Evolutionary conservation across 1,139 yeast species (phyloP).

Genomic region (Hyphopichia fennica): DNA sequence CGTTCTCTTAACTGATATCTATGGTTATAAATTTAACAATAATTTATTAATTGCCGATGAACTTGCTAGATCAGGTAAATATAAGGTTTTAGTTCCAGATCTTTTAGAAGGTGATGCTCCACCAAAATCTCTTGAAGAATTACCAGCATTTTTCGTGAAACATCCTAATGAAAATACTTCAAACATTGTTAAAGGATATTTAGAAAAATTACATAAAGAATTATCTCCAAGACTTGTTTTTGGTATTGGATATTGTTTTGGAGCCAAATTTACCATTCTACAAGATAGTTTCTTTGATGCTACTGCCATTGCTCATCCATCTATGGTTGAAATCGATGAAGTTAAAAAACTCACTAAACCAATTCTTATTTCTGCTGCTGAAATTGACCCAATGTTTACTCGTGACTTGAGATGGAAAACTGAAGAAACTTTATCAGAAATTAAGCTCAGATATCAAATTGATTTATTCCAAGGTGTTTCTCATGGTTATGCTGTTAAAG

Average conservation of each 20-base stretch:
- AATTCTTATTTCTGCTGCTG: constrained; percentile 62
- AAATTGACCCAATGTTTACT: constrained; percentile 55
- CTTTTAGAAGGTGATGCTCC: constrained; percentile 50
- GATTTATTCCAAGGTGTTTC: constrained; percentile 53
- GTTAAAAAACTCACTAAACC: constrained; percentile 54
- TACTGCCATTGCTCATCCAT: constrained; percentile 72
- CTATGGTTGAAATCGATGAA: constrained; percentile 57
- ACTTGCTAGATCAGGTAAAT: constrained; percentile 51
- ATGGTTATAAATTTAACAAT: constrained; percentile 55
- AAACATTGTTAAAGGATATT: constrained; percentile 25
- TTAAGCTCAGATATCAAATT: constrained; percentile 48
- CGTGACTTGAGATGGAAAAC: constrained; percentile 52
- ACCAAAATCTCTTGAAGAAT: constrained; percentile 18
- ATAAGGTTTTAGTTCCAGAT: constrained; percentile 64
- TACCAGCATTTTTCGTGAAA: constrained; percentile 40
- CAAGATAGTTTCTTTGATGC: constrained; percentile 46
- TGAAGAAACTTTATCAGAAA: constrained; percentile 45
- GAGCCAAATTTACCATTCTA: constrained; percentile 60
- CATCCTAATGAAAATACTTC: constrained; percentile 45
- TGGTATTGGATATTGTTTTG: constrained; percentile 71
- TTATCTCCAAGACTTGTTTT: constrained; percentile 48
- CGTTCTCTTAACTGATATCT: constrained; percentile 61
- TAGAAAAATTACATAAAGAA: constrained; percentile 35
- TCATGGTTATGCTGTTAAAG: constrained; percentile 72
- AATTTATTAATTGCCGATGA: constrained; percentile 59